Evolutionary conservation across 2,329 filamentous ascomycete genomes (phyloP).

Genomic region (Fusarium euwallaceae): DNA sequence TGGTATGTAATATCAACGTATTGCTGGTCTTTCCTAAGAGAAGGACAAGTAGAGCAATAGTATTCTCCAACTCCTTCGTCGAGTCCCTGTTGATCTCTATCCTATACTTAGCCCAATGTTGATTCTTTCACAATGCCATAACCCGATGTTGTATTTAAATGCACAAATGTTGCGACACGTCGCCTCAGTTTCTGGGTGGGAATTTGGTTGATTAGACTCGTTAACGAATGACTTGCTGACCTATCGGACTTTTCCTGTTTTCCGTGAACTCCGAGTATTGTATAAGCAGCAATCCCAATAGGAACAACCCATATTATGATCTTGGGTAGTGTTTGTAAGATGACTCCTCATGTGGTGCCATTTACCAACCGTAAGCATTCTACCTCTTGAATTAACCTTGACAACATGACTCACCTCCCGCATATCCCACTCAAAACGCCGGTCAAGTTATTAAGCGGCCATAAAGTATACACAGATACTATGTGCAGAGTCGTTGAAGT

Average conservation of each 20-base stretch:
- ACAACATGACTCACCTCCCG: neutral
- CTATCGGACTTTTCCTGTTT: neutral
- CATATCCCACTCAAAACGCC: neutral
- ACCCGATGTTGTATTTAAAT: neutral
- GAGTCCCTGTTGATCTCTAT: neutral
- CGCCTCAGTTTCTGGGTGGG: neutral
- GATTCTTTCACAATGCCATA: neutral
- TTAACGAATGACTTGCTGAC: neutral
- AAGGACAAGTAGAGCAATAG: neutral
- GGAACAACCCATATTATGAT: neutral
- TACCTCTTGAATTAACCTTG: neutral
- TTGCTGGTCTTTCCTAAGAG: neutral
- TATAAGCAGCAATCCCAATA: neutral
- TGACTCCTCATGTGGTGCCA: neutral
- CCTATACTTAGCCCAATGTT: neutral
- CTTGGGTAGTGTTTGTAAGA: neutral
- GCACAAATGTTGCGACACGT: neutral
- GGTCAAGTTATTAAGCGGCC: neutral
- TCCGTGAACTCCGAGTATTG: neutral
- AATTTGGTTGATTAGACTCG: neutral
- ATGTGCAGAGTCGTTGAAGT: neutral
- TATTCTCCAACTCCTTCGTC: neutral
- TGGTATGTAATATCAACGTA: neutral
- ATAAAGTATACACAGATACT: neutral
- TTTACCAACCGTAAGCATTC: neutral